A percentile compares a stretch with the other conserved stretches of the same genome.
Evolutionary conservation across 177 flowering plant species (phyloP).

Genomic region (Vitis hybrid): DNA sequence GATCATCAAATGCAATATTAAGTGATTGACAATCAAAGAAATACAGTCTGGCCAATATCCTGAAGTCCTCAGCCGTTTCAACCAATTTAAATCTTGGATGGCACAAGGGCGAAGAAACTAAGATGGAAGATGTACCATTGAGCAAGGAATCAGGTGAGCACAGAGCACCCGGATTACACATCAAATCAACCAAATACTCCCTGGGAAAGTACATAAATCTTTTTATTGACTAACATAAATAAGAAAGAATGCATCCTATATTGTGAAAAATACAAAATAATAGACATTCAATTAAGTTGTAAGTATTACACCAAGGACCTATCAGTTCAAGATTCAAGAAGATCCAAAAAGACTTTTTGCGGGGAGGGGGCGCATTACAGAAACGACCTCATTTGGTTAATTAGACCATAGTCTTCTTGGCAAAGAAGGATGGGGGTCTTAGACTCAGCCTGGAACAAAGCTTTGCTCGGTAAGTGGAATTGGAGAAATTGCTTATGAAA

Average conservation of each 20-base stretch:
- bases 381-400: no score
- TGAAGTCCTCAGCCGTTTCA: background rate
- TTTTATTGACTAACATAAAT: no score
- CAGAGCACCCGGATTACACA: conserved; percentile 21
- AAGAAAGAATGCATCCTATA: no score
- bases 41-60: conserved; percentile 13
- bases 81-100: conserved; percentile 18
- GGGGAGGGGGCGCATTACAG: no score
- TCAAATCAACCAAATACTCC: conserved; percentile 28
- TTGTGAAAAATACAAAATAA: background rate
- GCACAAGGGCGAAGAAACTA: conserved; percentile 24
- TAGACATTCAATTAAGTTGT: background rate
- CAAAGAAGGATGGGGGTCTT: no score
- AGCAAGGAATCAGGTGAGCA: conserved; percentile 23
- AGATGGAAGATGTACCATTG: conserved; percentile 20
- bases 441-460: no score
- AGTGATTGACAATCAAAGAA: conserved; percentile 15
- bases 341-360: no score
- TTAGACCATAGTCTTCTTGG: no score
- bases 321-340: no score
- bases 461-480: no score
- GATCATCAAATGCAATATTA: conserved; percentile 13
- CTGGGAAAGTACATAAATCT: conserved; percentile 10
- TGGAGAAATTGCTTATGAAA: no score
- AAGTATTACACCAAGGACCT: no score